These are phyloP conservation scores for Sanguinoderma infundibulare DNA, from an alignment of 1,284 basidiomycete species.

Conservation along the genomic window DNA sequence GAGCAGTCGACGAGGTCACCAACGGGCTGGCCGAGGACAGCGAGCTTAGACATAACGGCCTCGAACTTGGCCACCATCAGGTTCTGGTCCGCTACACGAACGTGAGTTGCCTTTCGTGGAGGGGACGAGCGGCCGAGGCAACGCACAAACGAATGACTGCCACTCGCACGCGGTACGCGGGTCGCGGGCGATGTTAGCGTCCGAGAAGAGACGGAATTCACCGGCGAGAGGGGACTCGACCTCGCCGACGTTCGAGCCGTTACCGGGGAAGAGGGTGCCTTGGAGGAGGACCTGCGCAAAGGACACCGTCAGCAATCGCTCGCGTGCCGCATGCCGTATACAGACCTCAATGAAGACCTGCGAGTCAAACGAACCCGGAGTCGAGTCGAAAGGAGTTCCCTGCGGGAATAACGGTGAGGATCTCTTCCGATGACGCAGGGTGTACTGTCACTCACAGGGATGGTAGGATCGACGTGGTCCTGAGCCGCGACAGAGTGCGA, in stretches of 20 bases:
- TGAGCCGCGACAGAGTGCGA: conserved; percentile 44
- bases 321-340: too few relatives aligned
- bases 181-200: conserved; percentile 33
- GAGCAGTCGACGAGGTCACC: conserved; percentile 25
- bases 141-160: conserved; percentile 36
- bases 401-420: too few relatives aligned
- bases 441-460: too few relatives aligned
- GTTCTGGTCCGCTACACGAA: conserved; percentile 27
- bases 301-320: too few relatives aligned
- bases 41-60: too few relatives aligned
- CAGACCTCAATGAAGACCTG: conserved; percentile 45
- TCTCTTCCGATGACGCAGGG: too few relatives aligned
- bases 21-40: conserved; percentile 32
- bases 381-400: conserved; percentile 45
- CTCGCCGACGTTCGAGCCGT: conserved; percentile 34
- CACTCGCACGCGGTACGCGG: conserved; percentile 40
- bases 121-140: too few relatives aligned
- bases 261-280: conserved; percentile 38
- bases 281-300: too few relatives aligned
- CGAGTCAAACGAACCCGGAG: conserved; percentile 40
- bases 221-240: conserved; percentile 34
- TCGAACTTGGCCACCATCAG: conserved; percentile 30
- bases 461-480: conserved; percentile 29
- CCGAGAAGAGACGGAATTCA: conserved; percentile 41
- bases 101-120: too few relatives aligned